These are phyloP conservation scores for Crithidia thermophila DNA, from an alignment of 208 protist species.

Conservation along the genomic window DNA sequence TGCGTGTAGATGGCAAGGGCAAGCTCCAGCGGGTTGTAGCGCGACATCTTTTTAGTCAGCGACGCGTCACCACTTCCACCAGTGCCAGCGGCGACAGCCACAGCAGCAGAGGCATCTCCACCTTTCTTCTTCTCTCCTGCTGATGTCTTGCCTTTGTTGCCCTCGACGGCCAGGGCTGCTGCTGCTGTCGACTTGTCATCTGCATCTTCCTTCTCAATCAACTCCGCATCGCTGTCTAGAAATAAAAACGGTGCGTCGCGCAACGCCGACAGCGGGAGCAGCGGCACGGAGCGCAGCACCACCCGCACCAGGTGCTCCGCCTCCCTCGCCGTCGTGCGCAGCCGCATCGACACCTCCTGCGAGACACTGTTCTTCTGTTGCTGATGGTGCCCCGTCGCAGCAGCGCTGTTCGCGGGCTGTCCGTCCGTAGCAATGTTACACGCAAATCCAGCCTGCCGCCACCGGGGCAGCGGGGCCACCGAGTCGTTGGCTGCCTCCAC, in stretches of 20 bases:
- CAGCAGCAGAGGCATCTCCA: background rate
- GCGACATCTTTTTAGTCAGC: too few species aligned
- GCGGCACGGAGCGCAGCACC: constrained; percentile 9
- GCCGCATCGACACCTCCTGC: background rate
- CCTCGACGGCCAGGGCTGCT: background rate
- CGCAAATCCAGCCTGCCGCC: constrained; percentile 1
- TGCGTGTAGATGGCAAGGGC: constrained; percentile 28
- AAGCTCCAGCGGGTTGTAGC: constrained; percentile 11
- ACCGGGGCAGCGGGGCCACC: constrained; percentile 4
- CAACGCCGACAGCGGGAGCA: constrained; percentile 8
- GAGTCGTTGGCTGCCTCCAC: background rate
- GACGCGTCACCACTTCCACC: too few species aligned
- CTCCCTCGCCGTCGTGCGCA: background rate
- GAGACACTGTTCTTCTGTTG: background rate
- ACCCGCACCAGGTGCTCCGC: constrained; percentile 4
- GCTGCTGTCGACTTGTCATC: background rate
- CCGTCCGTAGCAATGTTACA: constrained; percentile 1
- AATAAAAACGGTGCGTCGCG: background rate
- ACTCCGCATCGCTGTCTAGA: background rate
- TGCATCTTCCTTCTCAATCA: background rate
- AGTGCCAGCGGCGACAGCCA: too few species aligned
- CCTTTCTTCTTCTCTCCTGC: background rate
- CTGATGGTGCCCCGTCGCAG: background rate
- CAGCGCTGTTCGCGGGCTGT: too few species aligned
- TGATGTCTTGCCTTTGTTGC: background rate